phyloP scores from a whole-genome alignment of 2,329 filamentous ascomycete genomes.

The Aspergillus luchuensis region DNA sequence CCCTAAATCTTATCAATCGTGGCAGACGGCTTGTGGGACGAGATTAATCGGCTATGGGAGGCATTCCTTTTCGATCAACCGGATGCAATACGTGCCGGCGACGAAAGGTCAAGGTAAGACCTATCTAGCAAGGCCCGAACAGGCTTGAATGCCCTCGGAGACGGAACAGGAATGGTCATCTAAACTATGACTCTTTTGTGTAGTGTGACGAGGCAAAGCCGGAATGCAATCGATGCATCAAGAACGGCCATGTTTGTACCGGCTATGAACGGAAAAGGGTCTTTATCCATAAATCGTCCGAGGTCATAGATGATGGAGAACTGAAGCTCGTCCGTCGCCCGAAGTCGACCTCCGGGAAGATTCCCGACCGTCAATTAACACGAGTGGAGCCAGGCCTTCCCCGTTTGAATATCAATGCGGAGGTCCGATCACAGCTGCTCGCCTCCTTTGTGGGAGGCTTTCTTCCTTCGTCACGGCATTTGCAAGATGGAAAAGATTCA shows the following conservation, averaged over 20 bases:
- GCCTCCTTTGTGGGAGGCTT: slow-evolving; percentile 17
- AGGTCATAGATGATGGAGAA: background rate
- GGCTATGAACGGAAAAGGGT: slow-evolving; percentile 20
- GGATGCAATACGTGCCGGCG: slow-evolving; percentile 25
- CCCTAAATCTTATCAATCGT: background rate
- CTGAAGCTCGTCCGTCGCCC: slow-evolving; percentile 12
- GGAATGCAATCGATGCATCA: slow-evolving; percentile 27
- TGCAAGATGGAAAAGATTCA: background rate
- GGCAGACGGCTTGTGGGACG: background rate
- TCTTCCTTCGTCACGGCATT: slow-evolving; percentile 8
- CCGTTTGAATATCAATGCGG: slow-evolving; percentile 17
- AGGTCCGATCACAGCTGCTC: slow-evolving; percentile 19
- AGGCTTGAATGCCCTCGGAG: slow-evolving; percentile 1
- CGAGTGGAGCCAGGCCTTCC: slow-evolving; percentile 12
- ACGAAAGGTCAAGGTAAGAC: slow-evolving; percentile 23
- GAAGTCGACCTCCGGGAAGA: background rate
- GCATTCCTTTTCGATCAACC: slow-evolving; percentile 22
- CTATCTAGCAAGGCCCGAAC: background rate
- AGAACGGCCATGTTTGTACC: slow-evolving; percentile 26
- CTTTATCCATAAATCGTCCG: slow-evolving; percentile 20
- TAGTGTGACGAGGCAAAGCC: slow-evolving; percentile 28
- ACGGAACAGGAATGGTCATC: background rate
- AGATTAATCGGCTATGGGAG: slow-evolving; percentile 14
- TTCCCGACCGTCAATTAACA: background rate
- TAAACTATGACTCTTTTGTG: slow-evolving; percentile 8